Conservation (phyloP, 495 filamentous ascomycete species). For the Penicillium bialowiezense region DNA sequence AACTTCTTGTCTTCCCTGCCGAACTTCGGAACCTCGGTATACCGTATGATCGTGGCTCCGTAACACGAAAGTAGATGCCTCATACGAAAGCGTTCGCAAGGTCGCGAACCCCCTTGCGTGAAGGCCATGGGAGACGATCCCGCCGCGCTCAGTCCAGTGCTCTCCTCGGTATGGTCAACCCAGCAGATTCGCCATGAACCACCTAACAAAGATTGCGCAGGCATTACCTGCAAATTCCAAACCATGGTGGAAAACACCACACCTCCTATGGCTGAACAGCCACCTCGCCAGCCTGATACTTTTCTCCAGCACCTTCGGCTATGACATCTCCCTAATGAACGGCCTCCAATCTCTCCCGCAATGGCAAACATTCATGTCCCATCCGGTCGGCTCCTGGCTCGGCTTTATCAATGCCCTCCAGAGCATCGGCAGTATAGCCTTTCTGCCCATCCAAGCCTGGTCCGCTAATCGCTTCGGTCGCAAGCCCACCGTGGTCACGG, state of each 20-base stretch:
- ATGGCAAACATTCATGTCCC: constrained; percentile 16
- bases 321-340: constrained; percentile 23
- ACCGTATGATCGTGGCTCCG: too few relatives aligned
- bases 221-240: neutral
- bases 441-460: neutral
- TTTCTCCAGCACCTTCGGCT: constrained; percentile 14
- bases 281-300: constrained; percentile 2
- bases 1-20: too few relatives aligned
- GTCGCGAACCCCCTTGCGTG: too few relatives aligned
- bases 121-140: too few relatives aligned
- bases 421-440: constrained; percentile 11
- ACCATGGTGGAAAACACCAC: constrained; percentile 5
- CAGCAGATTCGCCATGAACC: neutral
- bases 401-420: constrained; percentile 22
- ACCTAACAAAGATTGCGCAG: neutral
- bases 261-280: neutral
- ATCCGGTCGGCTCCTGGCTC: constrained; percentile 16
- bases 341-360: constrained; percentile 15
- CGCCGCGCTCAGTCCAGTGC: too few relatives aligned
- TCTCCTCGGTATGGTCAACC: neutral
- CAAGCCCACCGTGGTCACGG: neutral
- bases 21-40: too few relatives aligned
- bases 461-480: constrained; percentile 12
- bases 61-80: too few relatives aligned
- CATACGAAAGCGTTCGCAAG: too few relatives aligned